Evolutionary conservation across 202 grass and related monocot species (phyloP).

Genomic region (Carex arenaria): DNA sequence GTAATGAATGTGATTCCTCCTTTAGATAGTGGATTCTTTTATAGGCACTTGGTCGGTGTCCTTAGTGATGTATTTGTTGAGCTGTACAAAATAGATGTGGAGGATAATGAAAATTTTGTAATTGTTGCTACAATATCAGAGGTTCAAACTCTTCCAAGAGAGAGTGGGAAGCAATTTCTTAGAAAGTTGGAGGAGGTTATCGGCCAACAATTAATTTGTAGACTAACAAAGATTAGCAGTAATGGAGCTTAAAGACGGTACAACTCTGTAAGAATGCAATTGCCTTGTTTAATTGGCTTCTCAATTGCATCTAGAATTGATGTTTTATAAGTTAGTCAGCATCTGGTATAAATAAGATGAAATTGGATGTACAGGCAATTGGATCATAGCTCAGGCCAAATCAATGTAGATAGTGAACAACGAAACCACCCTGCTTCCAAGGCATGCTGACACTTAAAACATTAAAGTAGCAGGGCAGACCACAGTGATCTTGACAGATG

Average conservation of each 20-base stretch:
- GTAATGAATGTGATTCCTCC: slow-evolving; percentile 77
- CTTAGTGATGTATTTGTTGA: slow-evolving; percentile 46
- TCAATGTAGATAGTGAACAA: no score
- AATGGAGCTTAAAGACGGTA: background rate
- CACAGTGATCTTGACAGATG: no score
- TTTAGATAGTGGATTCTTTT: slow-evolving; percentile 44
- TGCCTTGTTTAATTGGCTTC: background rate
- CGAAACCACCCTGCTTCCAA: no score
- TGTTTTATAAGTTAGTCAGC: no score
- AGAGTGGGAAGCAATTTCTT: slow-evolving; percentile 24
- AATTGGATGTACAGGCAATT: no score
- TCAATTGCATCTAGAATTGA: no score
- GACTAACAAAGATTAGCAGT: slow-evolving; percentile 42
- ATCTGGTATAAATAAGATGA: no score
- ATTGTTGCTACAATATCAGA: slow-evolving; percentile 45
- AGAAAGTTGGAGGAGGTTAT: slow-evolving; percentile 41
- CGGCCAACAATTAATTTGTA: slow-evolving; percentile 32
- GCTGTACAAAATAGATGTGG: slow-evolving; percentile 70
- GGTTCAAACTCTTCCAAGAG: background rate
- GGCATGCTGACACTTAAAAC: no score
- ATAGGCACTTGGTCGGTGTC: slow-evolving; percentile 40
- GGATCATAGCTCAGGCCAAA: no score
- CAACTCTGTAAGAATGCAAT: background rate
- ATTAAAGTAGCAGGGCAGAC: no score
- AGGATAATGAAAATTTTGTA: slow-evolving; percentile 67